These are phyloP conservation scores for Dryas drummondii DNA, from an alignment of 306 rosid species.

Conservation along the genomic window DNA sequence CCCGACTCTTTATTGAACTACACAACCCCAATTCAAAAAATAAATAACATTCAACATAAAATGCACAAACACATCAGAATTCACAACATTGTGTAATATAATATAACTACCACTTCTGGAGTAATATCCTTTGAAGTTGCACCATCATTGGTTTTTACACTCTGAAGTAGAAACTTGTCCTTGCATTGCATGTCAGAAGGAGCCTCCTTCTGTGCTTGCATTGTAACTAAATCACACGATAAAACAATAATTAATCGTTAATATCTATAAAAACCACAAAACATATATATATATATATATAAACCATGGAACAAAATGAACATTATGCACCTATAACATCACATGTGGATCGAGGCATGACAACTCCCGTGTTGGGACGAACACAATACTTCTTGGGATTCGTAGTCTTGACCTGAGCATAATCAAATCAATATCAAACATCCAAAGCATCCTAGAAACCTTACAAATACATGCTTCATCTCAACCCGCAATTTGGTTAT, in stretches of 20 bases:
- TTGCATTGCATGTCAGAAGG: slow-evolving; percentile 89
- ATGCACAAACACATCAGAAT: slow-evolving; percentile 6
- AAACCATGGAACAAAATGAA: slow-evolving; percentile 4
- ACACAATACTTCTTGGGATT: slow-evolving; percentile 96
- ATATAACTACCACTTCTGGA: slow-evolving; percentile 73
- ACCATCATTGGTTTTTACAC: slow-evolving; percentile 58
- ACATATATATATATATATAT: background rate
- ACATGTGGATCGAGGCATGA: slow-evolving; percentile 79
- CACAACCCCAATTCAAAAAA: slow-evolving; percentile 33
- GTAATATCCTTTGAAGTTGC: slow-evolving; percentile 55
- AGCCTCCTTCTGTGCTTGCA: slow-evolving; percentile 94
- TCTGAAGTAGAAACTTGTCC: slow-evolving; percentile 96
- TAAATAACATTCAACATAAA: slow-evolving; percentile 30
- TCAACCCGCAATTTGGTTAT: background rate
- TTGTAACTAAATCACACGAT: slow-evolving; percentile 53
- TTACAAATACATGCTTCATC: slow-evolving; percentile 3
- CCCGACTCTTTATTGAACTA: slow-evolving; percentile 88
- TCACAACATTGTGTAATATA: slow-evolving; percentile 9
- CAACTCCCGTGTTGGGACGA: slow-evolving; percentile 94
- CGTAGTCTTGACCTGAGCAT: slow-evolving; percentile 82
- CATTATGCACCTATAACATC: slow-evolving; percentile 69
- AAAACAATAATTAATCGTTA: slow-evolving; percentile 2
- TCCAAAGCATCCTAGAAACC: slow-evolving; percentile 8
- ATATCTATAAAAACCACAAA: background rate
- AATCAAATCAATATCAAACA: slow-evolving; percentile 22